phyloP scores from a whole-genome alignment of 2,329 filamentous ascomycete genomes.

The Epichloe sp. region DNA sequence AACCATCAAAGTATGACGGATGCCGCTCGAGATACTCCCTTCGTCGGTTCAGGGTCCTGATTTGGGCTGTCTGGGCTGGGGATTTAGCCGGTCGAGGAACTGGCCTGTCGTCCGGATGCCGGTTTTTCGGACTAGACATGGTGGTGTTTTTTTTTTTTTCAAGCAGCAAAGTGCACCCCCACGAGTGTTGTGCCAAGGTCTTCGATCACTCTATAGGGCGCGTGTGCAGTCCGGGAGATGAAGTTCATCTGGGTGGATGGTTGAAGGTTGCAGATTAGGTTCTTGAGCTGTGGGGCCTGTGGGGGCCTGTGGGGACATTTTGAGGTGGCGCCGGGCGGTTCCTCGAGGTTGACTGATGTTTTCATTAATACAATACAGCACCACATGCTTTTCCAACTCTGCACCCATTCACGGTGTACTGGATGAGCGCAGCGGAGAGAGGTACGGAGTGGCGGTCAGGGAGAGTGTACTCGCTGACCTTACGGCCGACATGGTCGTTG shows the following conservation, averaged over 20 bases:
- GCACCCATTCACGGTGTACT: slow-evolving; percentile 3
- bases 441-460: slow-evolving; percentile 2
- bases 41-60: slow-evolving; percentile 60
- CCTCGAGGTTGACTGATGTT: too few species aligned
- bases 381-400: too few species aligned
- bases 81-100: slow-evolving; percentile 31
- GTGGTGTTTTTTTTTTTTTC: neutral
- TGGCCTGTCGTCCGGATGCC: slow-evolving; percentile 19
- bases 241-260: too few species aligned
- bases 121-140: neutral
- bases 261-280: neutral
- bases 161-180: too few species aligned
- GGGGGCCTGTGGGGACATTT: too few species aligned
- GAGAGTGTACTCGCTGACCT: slow-evolving; percentile 6
- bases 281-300: too few species aligned
- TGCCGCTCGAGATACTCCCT: slow-evolving; percentile 63
- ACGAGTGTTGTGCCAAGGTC: too few species aligned
- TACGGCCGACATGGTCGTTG: slow-evolving; percentile 4
- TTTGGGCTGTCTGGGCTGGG: slow-evolving; percentile 27
- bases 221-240: too few species aligned
- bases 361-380: too few species aligned
- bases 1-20: slow-evolving; percentile 53
- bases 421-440: neutral
- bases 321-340: too few species aligned
- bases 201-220: too few species aligned